Percentiles rank a stretch among this genome's conserved stretches.
These are phyloP conservation scores for Eimeria falciformis DNA, from an alignment of 169 alveolate genomes.

Conservation along the genomic window DNA sequence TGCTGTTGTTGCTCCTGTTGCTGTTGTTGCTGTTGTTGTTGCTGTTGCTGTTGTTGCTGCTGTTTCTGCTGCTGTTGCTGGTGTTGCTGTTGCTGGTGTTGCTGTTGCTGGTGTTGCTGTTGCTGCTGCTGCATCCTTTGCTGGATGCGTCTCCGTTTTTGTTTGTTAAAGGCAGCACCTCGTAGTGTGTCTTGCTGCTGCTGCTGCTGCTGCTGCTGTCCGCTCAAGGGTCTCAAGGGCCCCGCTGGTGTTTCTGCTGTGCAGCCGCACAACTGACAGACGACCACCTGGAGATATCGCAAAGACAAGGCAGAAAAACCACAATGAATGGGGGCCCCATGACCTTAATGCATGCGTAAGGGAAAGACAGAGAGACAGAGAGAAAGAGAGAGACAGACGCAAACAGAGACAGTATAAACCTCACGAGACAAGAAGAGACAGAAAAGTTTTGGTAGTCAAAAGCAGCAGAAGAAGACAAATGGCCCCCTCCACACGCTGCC, in stretches of 20 bases:
- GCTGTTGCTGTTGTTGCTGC: background rate
- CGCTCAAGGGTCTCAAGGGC: background rate
- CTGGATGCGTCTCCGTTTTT: background rate
- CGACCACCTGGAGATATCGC: background rate
- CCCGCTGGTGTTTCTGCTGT: background rate
- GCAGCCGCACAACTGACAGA: conserved; percentile 27
- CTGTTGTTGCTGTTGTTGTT: background rate
- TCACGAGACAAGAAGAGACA: background rate
- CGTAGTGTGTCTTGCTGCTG: conserved; percentile 19
- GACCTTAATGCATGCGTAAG: background rate
- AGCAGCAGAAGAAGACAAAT: background rate
- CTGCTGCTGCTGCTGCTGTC: conserved; percentile 16
- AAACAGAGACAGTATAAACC: background rate
- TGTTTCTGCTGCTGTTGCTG: background rate
- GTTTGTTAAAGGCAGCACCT: background rate
- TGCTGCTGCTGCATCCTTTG: conserved; percentile 2
- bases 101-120: background rate
- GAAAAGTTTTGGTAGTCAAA: background rate
- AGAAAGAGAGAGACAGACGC: background rate
- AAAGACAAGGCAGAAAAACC: background rate
- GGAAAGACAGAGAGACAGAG: background rate
- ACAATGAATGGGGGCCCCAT: background rate
- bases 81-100: background rate
- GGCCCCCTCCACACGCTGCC: background rate
- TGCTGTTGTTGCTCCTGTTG: background rate